Conservation (phyloP, 306 rosid species). For the Parietaria judaica region DNA sequence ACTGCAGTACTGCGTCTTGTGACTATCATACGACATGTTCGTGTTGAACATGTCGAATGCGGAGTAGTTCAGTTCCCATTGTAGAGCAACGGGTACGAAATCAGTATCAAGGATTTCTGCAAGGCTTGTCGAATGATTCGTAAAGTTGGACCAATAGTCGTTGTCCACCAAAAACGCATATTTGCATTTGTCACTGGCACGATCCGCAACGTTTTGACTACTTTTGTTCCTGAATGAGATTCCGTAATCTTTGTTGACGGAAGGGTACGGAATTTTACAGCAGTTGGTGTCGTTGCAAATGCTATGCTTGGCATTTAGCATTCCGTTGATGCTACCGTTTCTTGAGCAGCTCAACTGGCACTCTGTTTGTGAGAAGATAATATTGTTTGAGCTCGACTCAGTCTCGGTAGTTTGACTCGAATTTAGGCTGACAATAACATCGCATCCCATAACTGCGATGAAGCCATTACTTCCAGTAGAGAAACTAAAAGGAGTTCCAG, state of each 20-base stretch:
- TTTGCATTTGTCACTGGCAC: background rate
- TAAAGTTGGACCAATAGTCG: background rate
- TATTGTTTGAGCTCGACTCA: background rate
- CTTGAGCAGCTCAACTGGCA: background rate
- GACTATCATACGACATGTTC: background rate
- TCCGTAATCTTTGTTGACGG: too few relatives aligned
- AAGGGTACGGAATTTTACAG: background rate
- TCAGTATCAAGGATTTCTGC: background rate
- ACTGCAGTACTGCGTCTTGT: too few relatives aligned
- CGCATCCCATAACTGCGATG: slow-evolving; percentile 9
- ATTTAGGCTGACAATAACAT: background rate
- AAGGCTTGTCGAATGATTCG: background rate
- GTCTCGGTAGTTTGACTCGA: background rate
- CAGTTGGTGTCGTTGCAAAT: background rate
- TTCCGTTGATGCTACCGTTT: too few relatives aligned
- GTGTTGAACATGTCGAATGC: background rate
- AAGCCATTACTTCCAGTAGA: background rate
- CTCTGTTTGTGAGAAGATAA: background rate
- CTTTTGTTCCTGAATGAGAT: background rate
- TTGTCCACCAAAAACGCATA: background rate
- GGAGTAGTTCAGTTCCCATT: background rate
- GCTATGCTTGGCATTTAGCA: too few relatives aligned
- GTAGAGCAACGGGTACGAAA: background rate
- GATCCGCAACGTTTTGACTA: background rate
- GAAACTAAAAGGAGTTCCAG: slow-evolving; percentile 1